Percentiles rank a stretch among this genome's conserved stretches.
Conservation (phyloP, 1,284 basidiomycete species). For the Tilletia walkeri region DNA sequence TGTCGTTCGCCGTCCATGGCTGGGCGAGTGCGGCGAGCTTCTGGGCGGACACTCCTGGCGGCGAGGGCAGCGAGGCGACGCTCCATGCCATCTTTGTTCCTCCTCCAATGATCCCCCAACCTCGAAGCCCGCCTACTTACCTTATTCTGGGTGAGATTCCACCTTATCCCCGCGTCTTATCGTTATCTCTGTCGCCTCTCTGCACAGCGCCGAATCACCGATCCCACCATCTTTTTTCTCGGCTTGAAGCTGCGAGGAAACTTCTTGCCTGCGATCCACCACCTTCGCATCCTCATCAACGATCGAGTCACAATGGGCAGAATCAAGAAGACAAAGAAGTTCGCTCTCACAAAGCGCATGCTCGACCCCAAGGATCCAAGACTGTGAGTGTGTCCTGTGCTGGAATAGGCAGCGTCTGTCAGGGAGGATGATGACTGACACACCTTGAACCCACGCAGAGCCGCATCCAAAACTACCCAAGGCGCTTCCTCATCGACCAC, state of each 20-base stretch:
- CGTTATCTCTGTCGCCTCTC: no score
- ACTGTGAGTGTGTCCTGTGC: slow-evolving; percentile 64
- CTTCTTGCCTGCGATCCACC: not conserved
- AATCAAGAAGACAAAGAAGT: slow-evolving; percentile 91
- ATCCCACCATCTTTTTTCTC: no score
- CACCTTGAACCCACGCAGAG: slow-evolving; percentile 5
- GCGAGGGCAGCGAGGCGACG: slow-evolving; percentile 3
- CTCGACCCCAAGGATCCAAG: slow-evolving; percentile 91
- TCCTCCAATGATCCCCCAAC: not conserved
- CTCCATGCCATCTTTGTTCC: slow-evolving; percentile 10
- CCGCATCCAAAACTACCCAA: slow-evolving; percentile 54
- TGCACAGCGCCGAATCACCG: no score
- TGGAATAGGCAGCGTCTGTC: not conserved
- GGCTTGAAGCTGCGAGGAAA: not conserved
- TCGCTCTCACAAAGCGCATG: slow-evolving; percentile 90
- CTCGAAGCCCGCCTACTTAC: no score
- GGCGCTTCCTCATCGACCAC: slow-evolving; percentile 28
- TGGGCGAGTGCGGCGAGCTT: not conserved
- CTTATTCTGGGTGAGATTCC: no score
- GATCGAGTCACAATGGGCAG: slow-evolving; percentile 65
- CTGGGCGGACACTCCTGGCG: not conserved
- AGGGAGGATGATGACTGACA: not conserved
- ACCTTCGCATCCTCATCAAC: not conserved
- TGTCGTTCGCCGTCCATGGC: not conserved
- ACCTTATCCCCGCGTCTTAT: no score